These are phyloP conservation scores for Salicornia ramosissima DNA, from an alignment of 148 eudicot species.

Conservation along the genomic window DNA sequence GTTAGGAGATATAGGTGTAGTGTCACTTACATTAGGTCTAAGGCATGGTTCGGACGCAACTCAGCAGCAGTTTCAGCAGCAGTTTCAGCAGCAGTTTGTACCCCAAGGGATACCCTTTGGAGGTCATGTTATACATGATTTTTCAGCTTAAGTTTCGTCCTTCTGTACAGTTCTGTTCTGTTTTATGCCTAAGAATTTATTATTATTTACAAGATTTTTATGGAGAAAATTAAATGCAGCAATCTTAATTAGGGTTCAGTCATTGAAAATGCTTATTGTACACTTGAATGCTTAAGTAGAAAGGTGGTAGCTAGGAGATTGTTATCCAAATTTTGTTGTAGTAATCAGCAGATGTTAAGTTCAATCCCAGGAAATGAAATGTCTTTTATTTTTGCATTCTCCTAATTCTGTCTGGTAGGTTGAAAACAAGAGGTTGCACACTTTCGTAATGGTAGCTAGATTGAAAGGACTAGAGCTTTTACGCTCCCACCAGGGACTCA, in stretches of 20 bases:
- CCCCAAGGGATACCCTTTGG: slow-evolving; percentile 46
- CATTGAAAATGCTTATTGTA: not conserved
- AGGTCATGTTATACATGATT: slow-evolving; percentile 51
- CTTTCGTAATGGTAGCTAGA: no score
- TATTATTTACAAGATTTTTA: no score
- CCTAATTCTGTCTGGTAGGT: no score
- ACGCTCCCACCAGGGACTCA: no score
- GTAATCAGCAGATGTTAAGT: slow-evolving; percentile 1
- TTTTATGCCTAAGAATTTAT: no score
- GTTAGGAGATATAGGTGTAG: slow-evolving; percentile 42
- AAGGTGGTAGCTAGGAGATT: not conserved
- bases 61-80: slow-evolving; percentile 39
- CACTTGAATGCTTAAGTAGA: not conserved
- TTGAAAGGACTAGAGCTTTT: no score
- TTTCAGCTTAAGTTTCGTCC: slow-evolving; percentile 37
- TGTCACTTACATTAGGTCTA: slow-evolving; percentile 63
- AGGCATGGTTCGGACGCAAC: slow-evolving; percentile 53
- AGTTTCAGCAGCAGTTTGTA: slow-evolving; percentile 35
- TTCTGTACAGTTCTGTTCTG: no score
- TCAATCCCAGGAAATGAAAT: not conserved
- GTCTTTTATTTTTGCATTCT: no score
- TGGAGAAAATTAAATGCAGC: no score
- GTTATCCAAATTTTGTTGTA: slow-evolving; percentile 9
- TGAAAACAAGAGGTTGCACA: no score
- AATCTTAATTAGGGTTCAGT: not conserved